Conservation (phyloP, 2,329 filamentous ascomycete species). For the Penicillium vulpinum region DNA sequence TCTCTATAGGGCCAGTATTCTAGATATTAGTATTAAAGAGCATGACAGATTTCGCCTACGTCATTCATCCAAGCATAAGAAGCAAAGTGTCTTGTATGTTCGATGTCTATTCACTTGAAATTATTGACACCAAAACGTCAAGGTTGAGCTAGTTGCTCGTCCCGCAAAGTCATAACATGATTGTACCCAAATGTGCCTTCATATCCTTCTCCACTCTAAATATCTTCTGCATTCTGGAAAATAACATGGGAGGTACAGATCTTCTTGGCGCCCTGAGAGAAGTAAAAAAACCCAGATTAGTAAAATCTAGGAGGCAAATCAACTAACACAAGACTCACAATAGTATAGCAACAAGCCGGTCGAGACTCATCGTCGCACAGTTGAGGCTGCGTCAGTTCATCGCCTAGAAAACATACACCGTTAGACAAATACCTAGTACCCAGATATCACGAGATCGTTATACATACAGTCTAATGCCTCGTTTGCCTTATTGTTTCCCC, state of each 20-base stretch:
- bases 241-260: constrained; percentile 31
- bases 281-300: background rate
- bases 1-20: background rate
- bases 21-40: background rate
- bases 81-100: constrained; percentile 4
- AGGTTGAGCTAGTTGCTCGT: background rate
- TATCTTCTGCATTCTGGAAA: constrained; percentile 21
- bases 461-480: constrained; percentile 28
- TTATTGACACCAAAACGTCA: constrained; percentile 16
- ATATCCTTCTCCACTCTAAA: constrained; percentile 6
- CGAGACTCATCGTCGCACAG: constrained; percentile 28
- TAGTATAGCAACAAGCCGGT: constrained; percentile 33
- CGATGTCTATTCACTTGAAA: constrained; percentile 10
- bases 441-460: background rate
- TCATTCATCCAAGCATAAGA: background rate
- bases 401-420: constrained; percentile 10
- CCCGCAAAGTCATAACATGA: background rate
- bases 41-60: background rate
- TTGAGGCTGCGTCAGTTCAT: constrained; percentile 19
- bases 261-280: constrained; percentile 23
- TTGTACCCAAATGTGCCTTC: background rate
- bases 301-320: background rate
- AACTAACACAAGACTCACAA: constrained; percentile 26
- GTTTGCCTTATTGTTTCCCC: constrained; percentile 21
- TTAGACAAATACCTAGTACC: constrained; percentile 8